A percentile compares a stretch with the other conserved stretches of the same genome.
phyloP scores from a whole-genome alignment of 345 rosid species.

The Excoecaria cochinchinensis region DNA sequence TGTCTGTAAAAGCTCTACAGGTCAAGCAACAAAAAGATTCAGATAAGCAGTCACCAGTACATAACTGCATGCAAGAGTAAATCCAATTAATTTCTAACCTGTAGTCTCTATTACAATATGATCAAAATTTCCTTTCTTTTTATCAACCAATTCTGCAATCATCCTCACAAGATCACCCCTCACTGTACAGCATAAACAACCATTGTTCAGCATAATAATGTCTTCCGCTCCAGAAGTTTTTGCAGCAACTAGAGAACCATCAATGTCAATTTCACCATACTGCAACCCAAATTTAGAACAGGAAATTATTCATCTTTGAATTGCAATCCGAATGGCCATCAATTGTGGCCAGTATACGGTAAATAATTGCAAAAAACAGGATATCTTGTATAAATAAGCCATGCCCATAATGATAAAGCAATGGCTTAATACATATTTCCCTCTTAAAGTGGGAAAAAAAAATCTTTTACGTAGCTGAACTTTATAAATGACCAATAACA shows the following conservation, averaged over 20 bases:
- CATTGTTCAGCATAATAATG: constrained; percentile 91
- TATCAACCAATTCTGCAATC: constrained; percentile 75
- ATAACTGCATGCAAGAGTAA: background rate
- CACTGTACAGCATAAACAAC: constrained; percentile 96
- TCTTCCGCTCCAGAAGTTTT: constrained; percentile 86
- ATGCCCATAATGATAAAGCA: too few relatives aligned
- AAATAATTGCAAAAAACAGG: background rate
- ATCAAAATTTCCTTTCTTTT: constrained; percentile 81
- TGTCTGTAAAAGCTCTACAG: background rate
- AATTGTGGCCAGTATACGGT: background rate
- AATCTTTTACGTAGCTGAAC: too few relatives aligned
- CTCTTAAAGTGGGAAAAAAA: too few relatives aligned
- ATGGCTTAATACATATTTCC: too few relatives aligned
- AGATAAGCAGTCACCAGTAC: background rate
- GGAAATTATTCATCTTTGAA: background rate
- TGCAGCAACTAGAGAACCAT: constrained; percentile 92
- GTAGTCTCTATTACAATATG: constrained; percentile 95
- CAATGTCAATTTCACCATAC: constrained; percentile 96
- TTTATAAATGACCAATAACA: too few relatives aligned
- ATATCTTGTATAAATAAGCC: background rate
- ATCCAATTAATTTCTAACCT: constrained; percentile 40
- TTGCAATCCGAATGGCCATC: background rate
- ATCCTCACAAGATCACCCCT: constrained; percentile 97
- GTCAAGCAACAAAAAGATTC: background rate
- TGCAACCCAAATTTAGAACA: constrained; percentile 28